phyloP scores from a whole-genome alignment of 2,329 filamentous ascomycete species.

The Aureobasidium sp. region DNA sequence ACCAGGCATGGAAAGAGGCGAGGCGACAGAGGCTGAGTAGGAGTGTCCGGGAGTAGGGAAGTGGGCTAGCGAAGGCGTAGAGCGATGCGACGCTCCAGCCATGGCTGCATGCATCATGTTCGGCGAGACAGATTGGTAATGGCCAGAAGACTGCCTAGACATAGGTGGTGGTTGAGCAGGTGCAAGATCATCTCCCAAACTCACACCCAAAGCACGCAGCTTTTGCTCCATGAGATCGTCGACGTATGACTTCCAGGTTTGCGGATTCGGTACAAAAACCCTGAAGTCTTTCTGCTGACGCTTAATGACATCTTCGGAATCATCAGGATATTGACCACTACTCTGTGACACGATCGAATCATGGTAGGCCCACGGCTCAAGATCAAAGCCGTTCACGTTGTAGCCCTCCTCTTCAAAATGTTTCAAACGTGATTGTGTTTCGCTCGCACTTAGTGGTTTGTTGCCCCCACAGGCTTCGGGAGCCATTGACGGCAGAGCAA shows the following conservation, averaged over 20 bases:
- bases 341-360: slow-evolving; percentile 46
- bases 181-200: slow-evolving; percentile 62
- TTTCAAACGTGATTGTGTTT: slow-evolving; percentile 55
- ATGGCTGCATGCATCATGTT: slow-evolving; percentile 52
- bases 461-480: slow-evolving; percentile 36
- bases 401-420: slow-evolving; percentile 66
- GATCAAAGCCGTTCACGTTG: slow-evolving; percentile 60
- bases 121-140: slow-evolving; percentile 75
- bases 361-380: slow-evolving; percentile 36
- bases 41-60: slow-evolving; percentile 41
- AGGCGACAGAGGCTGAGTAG: slow-evolving; percentile 59
- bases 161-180: slow-evolving; percentile 49
- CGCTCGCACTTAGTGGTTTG: slow-evolving; percentile 40
- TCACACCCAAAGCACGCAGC: slow-evolving; percentile 83
- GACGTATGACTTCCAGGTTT: slow-evolving; percentile 72
- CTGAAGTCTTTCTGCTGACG: slow-evolving; percentile 47
- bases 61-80: slow-evolving; percentile 44
- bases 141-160: slow-evolving; percentile 65
- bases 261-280: slow-evolving; percentile 64
- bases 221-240: slow-evolving; percentile 83
- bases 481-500: slow-evolving; percentile 38
- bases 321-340: slow-evolving; percentile 59
- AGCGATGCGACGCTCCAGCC: slow-evolving; percentile 16
- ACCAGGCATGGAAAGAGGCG: slow-evolving; percentile 62
- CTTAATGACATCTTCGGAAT: slow-evolving; percentile 52